Conservation (phyloP, 306 rosid species). For the Crotalaria pallida region DNA sequence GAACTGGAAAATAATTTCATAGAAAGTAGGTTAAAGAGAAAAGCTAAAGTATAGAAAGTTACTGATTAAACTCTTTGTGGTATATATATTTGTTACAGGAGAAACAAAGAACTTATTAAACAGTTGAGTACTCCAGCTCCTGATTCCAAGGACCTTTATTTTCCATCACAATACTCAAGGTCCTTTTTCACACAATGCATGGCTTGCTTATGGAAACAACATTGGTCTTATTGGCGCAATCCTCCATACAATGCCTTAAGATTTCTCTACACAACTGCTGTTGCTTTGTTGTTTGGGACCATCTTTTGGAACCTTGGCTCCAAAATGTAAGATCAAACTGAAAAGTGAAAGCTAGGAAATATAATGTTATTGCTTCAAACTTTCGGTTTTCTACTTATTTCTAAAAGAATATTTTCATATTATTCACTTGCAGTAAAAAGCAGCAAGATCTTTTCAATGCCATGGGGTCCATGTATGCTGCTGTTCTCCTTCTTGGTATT, state of each 20-base stretch:
- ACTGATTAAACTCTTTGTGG: neutral
- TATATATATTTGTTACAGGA: slow-evolving; percentile 46
- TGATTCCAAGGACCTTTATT: slow-evolving; percentile 43
- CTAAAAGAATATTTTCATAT: neutral
- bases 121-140: slow-evolving; percentile 45
- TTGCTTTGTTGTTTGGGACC: slow-evolving; percentile 41
- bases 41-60: neutral
- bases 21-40: neutral
- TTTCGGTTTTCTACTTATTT: neutral
- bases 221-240: slow-evolving; percentile 62
- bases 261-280: slow-evolving; percentile 31
- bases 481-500: slow-evolving; percentile 44
- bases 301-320: slow-evolving; percentile 63
- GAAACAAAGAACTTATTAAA: slow-evolving; percentile 36
- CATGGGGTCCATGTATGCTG: slow-evolving; percentile 56
- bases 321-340: slow-evolving; percentile 41
- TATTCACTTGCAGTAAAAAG: slow-evolving; percentile 18
- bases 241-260: slow-evolving; percentile 40
- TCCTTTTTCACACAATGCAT: slow-evolving; percentile 42
- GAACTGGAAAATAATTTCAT: neutral
- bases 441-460: slow-evolving; percentile 47
- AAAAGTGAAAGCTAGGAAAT: neutral
- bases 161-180: slow-evolving; percentile 37
- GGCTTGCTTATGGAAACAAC: slow-evolving; percentile 62
- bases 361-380: neutral